Base-by-base conservation (phyloP, 2,329 filamentous ascomycete species). In the Pseudocercospora macadamiae region DNA sequence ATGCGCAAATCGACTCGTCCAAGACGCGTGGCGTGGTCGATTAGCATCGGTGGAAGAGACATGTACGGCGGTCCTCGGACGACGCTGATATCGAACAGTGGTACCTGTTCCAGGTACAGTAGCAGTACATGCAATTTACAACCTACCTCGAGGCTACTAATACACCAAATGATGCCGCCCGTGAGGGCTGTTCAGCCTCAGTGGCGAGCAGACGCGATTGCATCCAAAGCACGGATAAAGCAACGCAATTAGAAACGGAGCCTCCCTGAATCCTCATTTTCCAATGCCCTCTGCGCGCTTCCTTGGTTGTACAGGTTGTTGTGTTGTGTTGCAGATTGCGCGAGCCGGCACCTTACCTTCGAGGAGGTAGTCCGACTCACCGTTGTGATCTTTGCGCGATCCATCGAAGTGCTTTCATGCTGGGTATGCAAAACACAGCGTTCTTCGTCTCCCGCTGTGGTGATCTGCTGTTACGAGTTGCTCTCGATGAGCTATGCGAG, bases 361-460 rank as follows among this genome's bases (percentile, higher is more conserved):
- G 59, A 70, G 70, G 71, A 73, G 71, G 71, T 73, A 73, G 68
- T 73, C 71, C 70, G 71, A 72, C 71, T 73, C 70, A 73, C 71
- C 70, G 67, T 72, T 62, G 54, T 53, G 32, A 55, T 51, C 14
- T 39, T 23, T 52, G 34, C 34, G 49, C 26, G 18, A 25, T 51
- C 32, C 28, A 14, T 55, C 44, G 57, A 62, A 47, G 56, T 54
- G 54, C 34, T 53, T 30, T 30, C 47, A 30, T 57, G 58, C 58
- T 51, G 58, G 54, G 49, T 49, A 34, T 57, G 49, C 26, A 54
- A 34, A 37, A 23, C 34, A 48, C 49, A 34, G 28, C 36, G 26
- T 49, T 55, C 54, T 60, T 53, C 21, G 30, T 53, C 37, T 48
- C 47, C 16, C 14, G 14, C 3, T 28, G 47, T 4, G 18, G 45